These are phyloP conservation scores for Saccharomycopsis hybrid DNA, from an alignment of 1,139 yeast species.

Conservation along the genomic window DNA sequence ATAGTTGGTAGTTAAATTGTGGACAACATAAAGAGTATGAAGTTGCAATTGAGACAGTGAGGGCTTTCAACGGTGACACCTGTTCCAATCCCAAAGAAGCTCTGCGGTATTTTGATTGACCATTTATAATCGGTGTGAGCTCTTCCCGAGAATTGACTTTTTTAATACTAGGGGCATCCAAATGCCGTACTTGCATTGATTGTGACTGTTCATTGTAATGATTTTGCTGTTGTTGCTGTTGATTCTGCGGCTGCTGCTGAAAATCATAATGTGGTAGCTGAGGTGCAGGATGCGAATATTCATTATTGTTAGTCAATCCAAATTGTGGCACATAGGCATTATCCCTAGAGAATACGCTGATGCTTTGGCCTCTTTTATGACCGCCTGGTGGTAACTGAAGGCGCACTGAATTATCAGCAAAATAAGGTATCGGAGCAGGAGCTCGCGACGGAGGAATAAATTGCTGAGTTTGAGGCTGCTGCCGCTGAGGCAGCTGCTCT, in stretches of 20 bases:
- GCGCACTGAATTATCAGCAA: conserved; percentile 23
- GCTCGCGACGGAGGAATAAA: conserved; percentile 28
- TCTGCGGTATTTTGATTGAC: conserved; percentile 71
- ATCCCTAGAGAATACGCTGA: conserved; percentile 17
- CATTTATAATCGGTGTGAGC: conserved; percentile 55
- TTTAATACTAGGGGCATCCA: conserved; percentile 39
- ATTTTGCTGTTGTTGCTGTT: conserved; percentile 29
- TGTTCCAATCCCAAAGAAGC: conserved; percentile 74
- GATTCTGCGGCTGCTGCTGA: conserved; percentile 23
- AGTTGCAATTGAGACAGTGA: conserved; percentile 70
- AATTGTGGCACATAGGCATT: too few species aligned
- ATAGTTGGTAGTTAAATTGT: conserved; percentile 72
- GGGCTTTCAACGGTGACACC: conserved; percentile 80
- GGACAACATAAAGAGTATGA: conserved; percentile 87
- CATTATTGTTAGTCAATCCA: too few species aligned
- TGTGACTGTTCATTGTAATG: conserved; percentile 20
- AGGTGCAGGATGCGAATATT: background rate
- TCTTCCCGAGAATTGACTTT: conserved; percentile 43
- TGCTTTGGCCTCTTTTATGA: conserved; percentile 35
- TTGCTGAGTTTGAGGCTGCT: conserved; percentile 19
- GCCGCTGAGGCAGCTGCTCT: conserved; percentile 3
- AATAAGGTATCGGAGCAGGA: conserved; percentile 25
- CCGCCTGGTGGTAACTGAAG: conserved; percentile 12
- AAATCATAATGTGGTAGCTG: conserved; percentile 1
- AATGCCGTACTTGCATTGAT: conserved; percentile 19